Percentiles rank a stretch among this genome's conserved stretches.
Evolutionary conservation across 352 stramenopile species (phyloP).

Genomic region (Phytopythium mirpurense): DNA sequence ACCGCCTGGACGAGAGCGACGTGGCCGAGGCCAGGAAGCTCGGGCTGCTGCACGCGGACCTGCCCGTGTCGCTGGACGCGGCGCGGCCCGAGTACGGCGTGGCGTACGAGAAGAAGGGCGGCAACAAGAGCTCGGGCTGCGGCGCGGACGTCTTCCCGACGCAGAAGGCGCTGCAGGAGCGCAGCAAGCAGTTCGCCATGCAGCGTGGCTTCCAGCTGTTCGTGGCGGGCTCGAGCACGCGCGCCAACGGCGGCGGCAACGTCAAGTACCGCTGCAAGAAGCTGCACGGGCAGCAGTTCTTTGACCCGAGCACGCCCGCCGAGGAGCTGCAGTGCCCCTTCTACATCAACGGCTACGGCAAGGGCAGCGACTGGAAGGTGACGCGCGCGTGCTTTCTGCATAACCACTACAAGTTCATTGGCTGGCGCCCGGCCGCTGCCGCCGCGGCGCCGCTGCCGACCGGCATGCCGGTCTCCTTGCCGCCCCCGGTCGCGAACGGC

Average conservation of each 20-base stretch:
- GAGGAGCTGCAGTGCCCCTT: conserved; percentile 63
- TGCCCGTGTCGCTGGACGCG: conserved; percentile 42
- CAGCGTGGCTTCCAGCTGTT: conserved; percentile 68
- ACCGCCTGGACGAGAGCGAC: conserved; percentile 58
- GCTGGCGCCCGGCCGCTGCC: conserved; percentile 27
- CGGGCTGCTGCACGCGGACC: conserved; percentile 37
- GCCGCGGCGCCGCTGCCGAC: neutral
- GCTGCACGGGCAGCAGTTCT: conserved; percentile 72
- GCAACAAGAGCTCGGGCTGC: conserved; percentile 43
- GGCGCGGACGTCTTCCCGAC: conserved; percentile 48
- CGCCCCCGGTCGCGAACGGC: neutral
- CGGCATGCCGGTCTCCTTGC: conserved; percentile 7
- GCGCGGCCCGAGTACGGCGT: conserved; percentile 52
- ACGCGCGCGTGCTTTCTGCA: conserved; percentile 70
- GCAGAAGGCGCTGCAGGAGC: conserved; percentile 62
- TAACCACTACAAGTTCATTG: conserved; percentile 86
- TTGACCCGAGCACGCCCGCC: conserved; percentile 46
- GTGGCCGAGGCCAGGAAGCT: conserved; percentile 37
- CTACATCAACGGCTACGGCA: conserved; percentile 79
- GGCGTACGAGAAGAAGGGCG: conserved; percentile 73
- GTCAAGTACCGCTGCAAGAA: conserved; percentile 85
- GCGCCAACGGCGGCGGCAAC: conserved; percentile 62
- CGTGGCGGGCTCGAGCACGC: conserved; percentile 61
- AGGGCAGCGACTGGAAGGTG: conserved; percentile 64
- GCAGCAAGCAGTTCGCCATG: conserved; percentile 78